Base-by-base conservation (phyloP, 306 rosid species). In the Astragalus glycyphyllos region DNA sequence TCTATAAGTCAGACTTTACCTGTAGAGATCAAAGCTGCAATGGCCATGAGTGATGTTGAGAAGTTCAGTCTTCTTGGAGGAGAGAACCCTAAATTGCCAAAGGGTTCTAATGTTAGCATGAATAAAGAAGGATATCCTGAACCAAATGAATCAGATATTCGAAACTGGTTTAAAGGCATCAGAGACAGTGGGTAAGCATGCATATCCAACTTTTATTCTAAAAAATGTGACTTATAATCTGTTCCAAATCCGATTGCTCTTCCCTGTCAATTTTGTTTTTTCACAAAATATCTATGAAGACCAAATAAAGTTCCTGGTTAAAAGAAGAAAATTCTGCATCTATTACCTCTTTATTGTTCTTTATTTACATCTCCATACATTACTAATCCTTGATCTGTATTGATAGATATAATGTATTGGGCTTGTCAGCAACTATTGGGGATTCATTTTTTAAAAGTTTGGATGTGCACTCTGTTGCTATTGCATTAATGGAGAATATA, bases 111-210 rank as follows among this genome's bases (percentile, higher is more conserved):
- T 6, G 26, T 72, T 13, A 87, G 73, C 66, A 66, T 54, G 72
- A 77, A 64, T 71, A 91, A 82, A 81, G 97, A 89, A 86, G 95
- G 92, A 51, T 73, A 75, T 61, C 69, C 77, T 15, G 95, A 94
- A 74, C 72, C 89, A 65, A 90, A 76, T 71, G 97, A 84, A 64
- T 74, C 87, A 46, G 92, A 91, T 58, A 83, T 87, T 68, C 92
- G 97, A 53, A 94, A 94, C 69, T 91, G 97, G 99, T 79, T 91
- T 78, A 94, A 94, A 76, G 92, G 99, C 37, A 83, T 91, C 81
- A 83, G 97, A 86, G 99, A 94, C 78, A 89, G 97, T 67, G 97
- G 96, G 97, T 94, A 86, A 29, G 96, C 77, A 26, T 49, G 57
- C 68, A 10, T 50, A 41, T 80, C 62, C 16, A 14, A 23, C 51